Evolutionary conservation across 208 protist species (phyloP).

Genomic region (Angomonas ambiguus): DNA sequence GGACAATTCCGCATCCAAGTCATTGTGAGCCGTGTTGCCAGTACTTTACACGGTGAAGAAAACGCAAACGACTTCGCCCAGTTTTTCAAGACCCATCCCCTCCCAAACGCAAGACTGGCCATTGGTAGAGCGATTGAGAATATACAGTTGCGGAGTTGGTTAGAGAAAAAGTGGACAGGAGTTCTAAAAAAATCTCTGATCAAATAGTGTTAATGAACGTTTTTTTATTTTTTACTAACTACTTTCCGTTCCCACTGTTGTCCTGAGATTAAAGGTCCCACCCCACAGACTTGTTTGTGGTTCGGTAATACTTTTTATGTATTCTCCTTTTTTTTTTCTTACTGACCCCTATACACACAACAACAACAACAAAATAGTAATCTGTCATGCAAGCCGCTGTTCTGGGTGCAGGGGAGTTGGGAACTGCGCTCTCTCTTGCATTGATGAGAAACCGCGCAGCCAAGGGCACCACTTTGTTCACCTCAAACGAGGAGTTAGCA

Average conservation of each 20-base stretch:
- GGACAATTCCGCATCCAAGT: slow-evolving; percentile 87
- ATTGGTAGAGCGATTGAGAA: slow-evolving; percentile 65
- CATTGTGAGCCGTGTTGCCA: slow-evolving; percentile 63
- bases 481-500: background rate
- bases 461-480: background rate
- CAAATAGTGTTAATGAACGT: background rate
- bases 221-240: background rate
- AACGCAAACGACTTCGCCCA: slow-evolving; percentile 47
- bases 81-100: slow-evolving; percentile 71
- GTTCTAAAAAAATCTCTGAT: background rate
- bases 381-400: slow-evolving; percentile 27
- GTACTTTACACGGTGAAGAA: slow-evolving; percentile 43
- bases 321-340: slow-evolving; percentile 11
- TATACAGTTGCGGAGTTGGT: slow-evolving; percentile 53
- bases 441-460: slow-evolving; percentile 27
- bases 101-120: slow-evolving; percentile 70
- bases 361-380: background rate
- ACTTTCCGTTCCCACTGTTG: background rate
- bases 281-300: too few species aligned
- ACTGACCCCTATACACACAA: background rate
- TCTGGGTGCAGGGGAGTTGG: slow-evolving; percentile 65
- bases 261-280: slow-evolving; percentile 1
- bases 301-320: too few species aligned
- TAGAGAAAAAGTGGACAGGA: slow-evolving; percentile 52
- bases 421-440: slow-evolving; percentile 58